Percentiles rank a stretch among this genome's conserved stretches.
phyloP scores from a whole-genome alignment of 345 rosid genomes.

The Hibiscus trionum region DNA sequence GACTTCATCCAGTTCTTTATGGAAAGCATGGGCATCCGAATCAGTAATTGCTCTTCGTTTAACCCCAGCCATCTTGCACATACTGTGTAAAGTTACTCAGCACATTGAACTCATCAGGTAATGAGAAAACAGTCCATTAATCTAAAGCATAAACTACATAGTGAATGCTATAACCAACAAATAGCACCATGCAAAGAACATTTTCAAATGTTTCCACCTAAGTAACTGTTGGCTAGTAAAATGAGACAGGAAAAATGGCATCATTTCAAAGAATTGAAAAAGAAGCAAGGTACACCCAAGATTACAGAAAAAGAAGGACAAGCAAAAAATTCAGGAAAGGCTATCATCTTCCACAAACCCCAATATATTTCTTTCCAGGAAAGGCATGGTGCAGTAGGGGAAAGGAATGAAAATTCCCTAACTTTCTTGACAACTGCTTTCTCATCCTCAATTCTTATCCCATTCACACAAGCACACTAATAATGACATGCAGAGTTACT shows the following conservation, averaged over 20 bases:
- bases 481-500: neutral
- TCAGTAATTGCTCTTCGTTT: slow-evolving; percentile 70
- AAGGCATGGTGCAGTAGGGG: neutral
- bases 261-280: neutral
- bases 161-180: slow-evolving; percentile 3
- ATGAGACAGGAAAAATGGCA: slow-evolving; percentile 2
- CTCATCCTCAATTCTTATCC: no score
- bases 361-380: neutral
- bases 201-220: neutral
- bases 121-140: slow-evolving; percentile 21
- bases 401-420: neutral
- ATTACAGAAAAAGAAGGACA: neutral
- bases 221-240: neutral
- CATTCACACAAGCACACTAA: neutral
- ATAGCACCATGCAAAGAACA: neutral
- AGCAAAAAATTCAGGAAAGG: neutral
- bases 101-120: slow-evolving; percentile 40
- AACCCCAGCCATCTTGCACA: slow-evolving; percentile 88
- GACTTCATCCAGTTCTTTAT: slow-evolving; percentile 83
- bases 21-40: slow-evolving; percentile 59
- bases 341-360: neutral
- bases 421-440: neutral
- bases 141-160: slow-evolving; percentile 6
- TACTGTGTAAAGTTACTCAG: slow-evolving; percentile 76
- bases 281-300: neutral